These are phyloP conservation scores for Daldinia caldariorum DNA, from an alignment of 495 filamentous ascomycete species.

Conservation along the genomic window DNA sequence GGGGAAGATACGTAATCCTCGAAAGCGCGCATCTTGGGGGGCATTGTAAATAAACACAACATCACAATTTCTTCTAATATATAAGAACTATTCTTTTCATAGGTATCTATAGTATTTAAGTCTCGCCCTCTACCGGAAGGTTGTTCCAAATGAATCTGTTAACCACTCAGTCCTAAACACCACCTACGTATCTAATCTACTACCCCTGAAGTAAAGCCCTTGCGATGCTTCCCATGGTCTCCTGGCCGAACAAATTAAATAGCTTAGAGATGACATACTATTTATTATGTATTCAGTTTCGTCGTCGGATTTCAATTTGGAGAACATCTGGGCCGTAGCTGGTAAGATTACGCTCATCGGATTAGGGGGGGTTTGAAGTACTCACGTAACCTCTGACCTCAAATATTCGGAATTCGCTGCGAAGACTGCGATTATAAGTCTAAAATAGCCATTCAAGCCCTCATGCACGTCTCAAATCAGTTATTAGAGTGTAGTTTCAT, in stretches of 20 bases:
- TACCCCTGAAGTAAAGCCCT: background rate
- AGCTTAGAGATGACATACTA: background rate
- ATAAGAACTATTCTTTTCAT: background rate
- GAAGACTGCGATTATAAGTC: background rate
- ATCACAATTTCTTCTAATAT: background rate
- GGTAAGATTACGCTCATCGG: background rate
- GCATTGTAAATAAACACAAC: background rate
- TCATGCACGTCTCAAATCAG: too few species aligned
- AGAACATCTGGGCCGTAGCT: background rate
- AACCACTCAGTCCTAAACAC: too few species aligned
- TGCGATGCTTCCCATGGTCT: background rate
- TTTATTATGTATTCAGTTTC: too few species aligned
- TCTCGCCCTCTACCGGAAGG: background rate
- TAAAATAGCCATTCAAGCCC: background rate
- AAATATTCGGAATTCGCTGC: background rate
- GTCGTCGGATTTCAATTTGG: too few species aligned
- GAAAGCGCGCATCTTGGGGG: background rate
- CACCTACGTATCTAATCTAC: too few species aligned
- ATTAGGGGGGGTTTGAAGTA: background rate
- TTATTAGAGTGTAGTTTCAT: too few species aligned
- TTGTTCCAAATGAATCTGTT: too few species aligned
- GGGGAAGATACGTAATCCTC: background rate
- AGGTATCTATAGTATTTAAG: background rate
- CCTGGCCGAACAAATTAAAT: background rate
- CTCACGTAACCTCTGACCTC: too few species aligned